Evolutionary conservation across 306 rosid genomes (phyloP), one percentile per base, ranked within the genome.

Genomic region (Prosopis cineraria): DNA sequence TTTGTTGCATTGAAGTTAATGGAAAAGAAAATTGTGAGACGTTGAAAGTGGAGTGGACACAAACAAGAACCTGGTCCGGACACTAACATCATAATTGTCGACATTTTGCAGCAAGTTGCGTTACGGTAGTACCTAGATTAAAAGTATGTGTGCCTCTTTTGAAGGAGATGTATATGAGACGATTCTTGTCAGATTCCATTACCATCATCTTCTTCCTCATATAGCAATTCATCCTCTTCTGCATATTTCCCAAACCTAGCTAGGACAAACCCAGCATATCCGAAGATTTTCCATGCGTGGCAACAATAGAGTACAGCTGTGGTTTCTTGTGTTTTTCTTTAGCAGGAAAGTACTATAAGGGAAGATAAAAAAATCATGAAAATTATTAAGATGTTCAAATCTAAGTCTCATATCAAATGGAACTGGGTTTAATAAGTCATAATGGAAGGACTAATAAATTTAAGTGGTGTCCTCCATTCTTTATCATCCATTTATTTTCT

Each of bases 71-170:
- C 9, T 67, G 33, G 72, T 40, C 33, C 27, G 33, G n/a, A 66
- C 27, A 25, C 19, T 7, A 56, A 0, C 62, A 20, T n/a, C 31
- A 65, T 37, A 2, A 22, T 66, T 66, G 71, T 39, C 33, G n/a
- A n/a, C n/a, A 39, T 67, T 39, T 67, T 37, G 72, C 52, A 39
- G 33, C n/a, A 67, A 67, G 52, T 67, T 40, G 50, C 33, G 20
- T 67, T 67, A 22, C 72, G 52, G 52, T 40, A 67, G 70, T 66
- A 66, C 70, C 10, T 20, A 27, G 40, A 34, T 60, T 34, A 2
- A 25, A 17, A 63, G 25, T 24, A 19, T 16, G 27, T 48, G 55
- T 19, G 24, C 13, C 1, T 3, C 3, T 24, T 60, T 60, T 5
- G 5, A 7, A n/a, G 24, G 56, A n/a, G 25, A 17, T 17, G 17